Evolutionary conservation across 1,139 yeast genomes (phyloP).

Genomic region (Entelexis sorbosivorans): DNA sequence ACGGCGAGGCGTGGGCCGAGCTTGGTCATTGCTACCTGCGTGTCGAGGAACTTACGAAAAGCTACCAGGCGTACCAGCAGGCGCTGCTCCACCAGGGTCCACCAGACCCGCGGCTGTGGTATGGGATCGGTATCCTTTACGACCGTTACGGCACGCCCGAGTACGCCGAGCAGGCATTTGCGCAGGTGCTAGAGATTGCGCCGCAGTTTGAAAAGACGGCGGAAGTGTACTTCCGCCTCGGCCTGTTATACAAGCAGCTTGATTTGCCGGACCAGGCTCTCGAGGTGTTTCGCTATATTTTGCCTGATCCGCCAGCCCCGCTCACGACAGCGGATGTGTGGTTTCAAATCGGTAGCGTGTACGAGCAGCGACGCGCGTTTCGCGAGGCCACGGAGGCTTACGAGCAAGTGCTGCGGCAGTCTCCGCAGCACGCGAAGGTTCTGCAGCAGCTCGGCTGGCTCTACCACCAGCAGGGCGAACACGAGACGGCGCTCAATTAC

Average conservation of each 20-base stretch:
- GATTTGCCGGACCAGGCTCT: slow-evolving; percentile 75
- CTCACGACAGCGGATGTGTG: slow-evolving; percentile 93
- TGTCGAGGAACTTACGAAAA: slow-evolving; percentile 91
- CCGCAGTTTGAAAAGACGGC: slow-evolving; percentile 93
- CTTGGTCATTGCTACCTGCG: slow-evolving; percentile 93
- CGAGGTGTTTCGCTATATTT: slow-evolving; percentile 86
- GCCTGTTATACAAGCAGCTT: slow-evolving; percentile 95
- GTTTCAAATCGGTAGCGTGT: slow-evolving; percentile 94
- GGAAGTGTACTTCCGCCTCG: slow-evolving; percentile 89
- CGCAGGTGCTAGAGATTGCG: slow-evolving; percentile 87
- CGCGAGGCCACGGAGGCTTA: slow-evolving; percentile 89
- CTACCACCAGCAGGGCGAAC: slow-evolving; percentile 79
- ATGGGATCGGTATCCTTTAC: slow-evolving; percentile 91
- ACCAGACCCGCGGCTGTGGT: slow-evolving; percentile 89
- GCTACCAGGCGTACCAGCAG: slow-evolving; percentile 92
- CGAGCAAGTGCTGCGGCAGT: slow-evolving; percentile 78
- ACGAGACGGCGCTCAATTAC: slow-evolving; percentile 71
- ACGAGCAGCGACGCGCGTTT: slow-evolving; percentile 90
- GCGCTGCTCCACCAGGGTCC: slow-evolving; percentile 90
- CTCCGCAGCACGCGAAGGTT: slow-evolving; percentile 91
- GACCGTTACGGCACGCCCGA: slow-evolving; percentile 93
- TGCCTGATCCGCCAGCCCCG: slow-evolving; percentile 88
- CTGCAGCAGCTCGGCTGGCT: slow-evolving; percentile 93
- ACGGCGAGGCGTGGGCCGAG: slow-evolving; percentile 96
- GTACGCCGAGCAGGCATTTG: slow-evolving; percentile 97